Percentiles rank a stretch among this genome's conserved stretches.
These are phyloP conservation scores for Psilocybe cyanescens DNA, from an alignment of 768 basidiomycete genomes.

Conservation along the genomic window DNA sequence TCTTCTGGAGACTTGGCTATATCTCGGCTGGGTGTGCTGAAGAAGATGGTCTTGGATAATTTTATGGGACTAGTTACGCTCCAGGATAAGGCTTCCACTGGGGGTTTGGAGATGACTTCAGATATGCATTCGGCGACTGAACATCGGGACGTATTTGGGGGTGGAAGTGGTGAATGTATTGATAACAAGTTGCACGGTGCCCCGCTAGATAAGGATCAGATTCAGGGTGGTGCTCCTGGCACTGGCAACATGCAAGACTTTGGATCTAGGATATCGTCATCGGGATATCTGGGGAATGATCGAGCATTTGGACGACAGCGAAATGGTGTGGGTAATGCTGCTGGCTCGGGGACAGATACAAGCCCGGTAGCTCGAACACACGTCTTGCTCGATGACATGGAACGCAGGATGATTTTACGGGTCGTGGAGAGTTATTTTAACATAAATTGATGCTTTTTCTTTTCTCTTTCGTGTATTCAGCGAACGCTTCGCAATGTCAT, in stretches of 20 bases:
- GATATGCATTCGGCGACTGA: not conserved
- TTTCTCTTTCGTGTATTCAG: too few relatives aligned
- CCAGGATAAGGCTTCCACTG: not conserved
- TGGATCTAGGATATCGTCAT: not conserved
- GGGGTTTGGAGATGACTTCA: not conserved
- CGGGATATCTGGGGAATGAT: not conserved
- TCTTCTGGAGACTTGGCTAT: slow-evolving; percentile 14
- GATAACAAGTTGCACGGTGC: not conserved
- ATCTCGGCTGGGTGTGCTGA: slow-evolving; percentile 2
- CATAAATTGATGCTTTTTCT: not conserved
- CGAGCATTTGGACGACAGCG: not conserved
- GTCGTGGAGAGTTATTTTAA: slow-evolving; percentile 17
- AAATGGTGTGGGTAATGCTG: not conserved
- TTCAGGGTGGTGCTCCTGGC: not conserved
- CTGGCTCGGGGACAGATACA: not conserved
- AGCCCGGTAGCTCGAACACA: not conserved
- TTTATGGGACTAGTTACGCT: slow-evolving; percentile 4
- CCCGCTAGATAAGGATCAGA: not conserved
- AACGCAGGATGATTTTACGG: slow-evolving; percentile 15
- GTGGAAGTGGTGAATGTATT: not conserved
- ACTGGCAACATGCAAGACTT: slow-evolving; percentile 2
- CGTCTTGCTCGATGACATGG: slow-evolving; percentile 14
- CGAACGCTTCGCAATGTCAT: too few relatives aligned
- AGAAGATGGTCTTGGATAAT: slow-evolving; percentile 3
- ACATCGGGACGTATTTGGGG: not conserved